Evolutionary conservation across 345 rosid genomes (phyloP).

Genomic region (Psidium friedrichsthalianum): DNA sequence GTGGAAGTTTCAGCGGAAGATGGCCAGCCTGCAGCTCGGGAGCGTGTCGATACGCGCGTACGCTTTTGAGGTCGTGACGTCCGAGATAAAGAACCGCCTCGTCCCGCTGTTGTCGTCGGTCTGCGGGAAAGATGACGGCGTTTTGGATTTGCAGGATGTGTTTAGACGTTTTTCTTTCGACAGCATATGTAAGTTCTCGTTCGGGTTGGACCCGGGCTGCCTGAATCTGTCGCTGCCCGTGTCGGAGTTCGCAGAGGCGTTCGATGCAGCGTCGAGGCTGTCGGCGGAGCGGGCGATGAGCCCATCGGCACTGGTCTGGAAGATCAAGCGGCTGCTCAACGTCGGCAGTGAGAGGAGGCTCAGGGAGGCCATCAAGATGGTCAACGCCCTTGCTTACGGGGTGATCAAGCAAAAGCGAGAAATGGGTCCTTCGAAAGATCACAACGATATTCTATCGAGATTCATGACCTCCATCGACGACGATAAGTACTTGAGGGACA

Average conservation of each 20-base stretch:
- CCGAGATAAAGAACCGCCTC: constrained; percentile 32
- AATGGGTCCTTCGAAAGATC: constrained; percentile 8
- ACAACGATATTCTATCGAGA: constrained; percentile 49
- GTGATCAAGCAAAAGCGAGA: constrained; percentile 31
- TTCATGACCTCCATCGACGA: constrained; percentile 47
- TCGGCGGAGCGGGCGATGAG: constrained; percentile 45
- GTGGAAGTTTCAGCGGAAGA: constrained; percentile 59
- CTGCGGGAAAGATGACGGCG: constrained; percentile 16
- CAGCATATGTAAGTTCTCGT: constrained; percentile 43
- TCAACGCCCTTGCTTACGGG: constrained; percentile 32
- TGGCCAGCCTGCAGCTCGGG: constrained; percentile 56
- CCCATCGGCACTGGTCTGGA: constrained; percentile 39
- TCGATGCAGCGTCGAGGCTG: constrained; percentile 43
- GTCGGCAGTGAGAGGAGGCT: constrained; percentile 54
- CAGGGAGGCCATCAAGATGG: constrained; percentile 31
- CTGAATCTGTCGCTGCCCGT: constrained; percentile 31
- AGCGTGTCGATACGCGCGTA: constrained; percentile 31
- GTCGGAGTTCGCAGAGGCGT: constrained; percentile 42
- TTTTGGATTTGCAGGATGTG: constrained; percentile 49
- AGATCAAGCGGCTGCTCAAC: constrained; percentile 33
- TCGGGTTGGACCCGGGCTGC: constrained; percentile 56
- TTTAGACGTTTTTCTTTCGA: constrained; percentile 57
- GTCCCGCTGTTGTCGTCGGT: constrained; percentile 25
- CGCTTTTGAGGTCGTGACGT: constrained; percentile 26
- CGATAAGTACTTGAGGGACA: constrained; percentile 50